Percentiles rank a stretch among this genome's conserved stretches.
Evolutionary conservation across 257 asterid genomes (phyloP).

Genomic region (Ajuga chamaepitys): DNA sequence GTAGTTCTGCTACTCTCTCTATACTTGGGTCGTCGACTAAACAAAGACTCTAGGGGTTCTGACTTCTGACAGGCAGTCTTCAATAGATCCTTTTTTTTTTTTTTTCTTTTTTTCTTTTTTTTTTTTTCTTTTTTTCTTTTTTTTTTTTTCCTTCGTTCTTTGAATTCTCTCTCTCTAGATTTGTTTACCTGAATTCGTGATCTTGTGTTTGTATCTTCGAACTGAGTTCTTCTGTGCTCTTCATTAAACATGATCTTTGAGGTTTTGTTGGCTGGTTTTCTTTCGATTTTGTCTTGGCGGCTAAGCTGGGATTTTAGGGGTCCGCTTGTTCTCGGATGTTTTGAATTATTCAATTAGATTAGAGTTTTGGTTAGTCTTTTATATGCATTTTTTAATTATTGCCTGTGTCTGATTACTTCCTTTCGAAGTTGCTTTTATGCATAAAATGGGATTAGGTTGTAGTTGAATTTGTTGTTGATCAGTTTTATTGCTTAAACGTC

Average conservation of each 20-base stretch:
- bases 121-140: no score
- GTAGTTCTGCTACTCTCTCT: no score
- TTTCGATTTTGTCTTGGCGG: constrained; percentile 31
- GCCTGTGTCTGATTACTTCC: background rate
- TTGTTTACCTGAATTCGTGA: constrained; percentile 14
- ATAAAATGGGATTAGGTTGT: background rate
- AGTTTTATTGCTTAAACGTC: background rate
- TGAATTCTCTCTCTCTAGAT: background rate
- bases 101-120: no score
- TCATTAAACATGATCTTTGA: constrained; percentile 35
- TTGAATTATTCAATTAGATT: constrained; percentile 23
- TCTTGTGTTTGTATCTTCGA: constrained; percentile 13
- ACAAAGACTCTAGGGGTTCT: background rate
- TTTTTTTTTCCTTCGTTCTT: constrained; percentile 14
- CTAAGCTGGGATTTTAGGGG: constrained; percentile 27
- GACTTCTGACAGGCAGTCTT: constrained; percentile 9
- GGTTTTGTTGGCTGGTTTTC: constrained; percentile 27
- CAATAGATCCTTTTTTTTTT: constrained; percentile 18
- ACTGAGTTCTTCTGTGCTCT: constrained; percentile 12
- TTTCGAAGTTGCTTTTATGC: background rate
- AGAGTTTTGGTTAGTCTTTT: constrained; percentile 18
- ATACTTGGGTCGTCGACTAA: background rate
- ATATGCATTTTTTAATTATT: background rate
- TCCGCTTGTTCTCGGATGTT: constrained; percentile 34
- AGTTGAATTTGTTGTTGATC: background rate